Percentiles rank a stretch among this genome's conserved stretches.
Evolutionary conservation across 2,329 filamentous ascomycete genomes (phyloP).

Genomic region (Ascochyta koolunga): DNA sequence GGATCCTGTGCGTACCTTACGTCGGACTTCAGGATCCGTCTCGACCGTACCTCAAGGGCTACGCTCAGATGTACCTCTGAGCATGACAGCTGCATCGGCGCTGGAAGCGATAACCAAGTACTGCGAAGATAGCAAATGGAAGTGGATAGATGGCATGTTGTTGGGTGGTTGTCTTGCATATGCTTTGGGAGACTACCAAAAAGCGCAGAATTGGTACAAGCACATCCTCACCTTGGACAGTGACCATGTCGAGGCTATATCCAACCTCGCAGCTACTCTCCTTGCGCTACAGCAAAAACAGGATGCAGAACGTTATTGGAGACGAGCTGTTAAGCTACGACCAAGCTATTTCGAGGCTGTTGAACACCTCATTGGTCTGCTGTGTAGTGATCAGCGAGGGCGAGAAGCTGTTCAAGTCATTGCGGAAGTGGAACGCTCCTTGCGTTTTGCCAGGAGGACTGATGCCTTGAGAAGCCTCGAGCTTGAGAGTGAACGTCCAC

Average conservation of each 20-base stretch:
- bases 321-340: constrained; percentile 78
- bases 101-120: constrained; percentile 45
- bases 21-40: constrained; percentile 45
- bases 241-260: constrained; percentile 86
- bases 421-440: constrained; percentile 76
- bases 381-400: constrained; percentile 81
- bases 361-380: constrained; percentile 86
- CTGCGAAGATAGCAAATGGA: constrained; percentile 50
- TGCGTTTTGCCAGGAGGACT: constrained; percentile 59
- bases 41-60: constrained; percentile 34
- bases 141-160: constrained; percentile 90
- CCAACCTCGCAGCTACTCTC: constrained; percentile 88
- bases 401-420: constrained; percentile 88
- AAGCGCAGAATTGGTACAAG: constrained; percentile 76
- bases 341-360: constrained; percentile 94
- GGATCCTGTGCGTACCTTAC: constrained; percentile 39
- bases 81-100: constrained; percentile 46
- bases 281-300: constrained; percentile 80
- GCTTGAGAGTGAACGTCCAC: constrained; percentile 64
- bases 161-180: constrained; percentile 91
- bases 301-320: constrained; percentile 87
- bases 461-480: constrained; percentile 59
- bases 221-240: constrained; percentile 66
- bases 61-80: constrained; percentile 39
- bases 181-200: constrained; percentile 81